phyloP scores from a whole-genome alignment of 805 yeast species.

The Dipodascus albidus region DNA sequence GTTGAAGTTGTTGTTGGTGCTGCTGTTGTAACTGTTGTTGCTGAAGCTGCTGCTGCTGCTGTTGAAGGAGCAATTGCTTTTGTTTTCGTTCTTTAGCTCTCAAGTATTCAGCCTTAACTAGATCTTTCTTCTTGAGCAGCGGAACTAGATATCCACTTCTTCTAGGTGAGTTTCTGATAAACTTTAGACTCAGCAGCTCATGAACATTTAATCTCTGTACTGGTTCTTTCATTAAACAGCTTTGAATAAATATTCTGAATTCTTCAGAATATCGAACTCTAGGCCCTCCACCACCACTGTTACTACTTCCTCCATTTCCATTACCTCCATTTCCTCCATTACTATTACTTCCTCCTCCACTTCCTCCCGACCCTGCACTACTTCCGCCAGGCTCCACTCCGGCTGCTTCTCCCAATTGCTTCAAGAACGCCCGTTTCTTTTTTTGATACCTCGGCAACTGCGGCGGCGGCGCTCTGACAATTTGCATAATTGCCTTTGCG shows the following conservation, averaged over 20 bases:
- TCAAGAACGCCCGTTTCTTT: conserved; percentile 1
- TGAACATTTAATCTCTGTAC: neutral
- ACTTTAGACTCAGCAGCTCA: neutral
- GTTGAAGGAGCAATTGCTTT: neutral
- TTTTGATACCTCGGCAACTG: neutral
- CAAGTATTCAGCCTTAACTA: neutral
- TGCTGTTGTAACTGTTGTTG: neutral
- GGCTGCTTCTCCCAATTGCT: neutral
- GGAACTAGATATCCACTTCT: neutral
- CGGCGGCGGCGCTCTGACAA: conserved; percentile 61
- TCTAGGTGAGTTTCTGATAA: neutral
- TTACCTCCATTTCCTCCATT: neutral
- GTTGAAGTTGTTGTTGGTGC: neutral
- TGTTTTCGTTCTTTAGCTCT: neutral
- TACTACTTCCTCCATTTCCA: neutral
- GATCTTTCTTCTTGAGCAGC: neutral
- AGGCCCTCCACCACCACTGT: neutral
- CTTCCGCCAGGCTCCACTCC: neutral
- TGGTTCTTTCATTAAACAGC: neutral
- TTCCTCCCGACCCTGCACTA: neutral
- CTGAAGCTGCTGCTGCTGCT: conserved; percentile 1
- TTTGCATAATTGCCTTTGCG: conserved; percentile 59
- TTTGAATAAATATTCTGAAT: neutral
- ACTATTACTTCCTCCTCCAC: neutral
- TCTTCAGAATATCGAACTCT: neutral